Evolutionary conservation across 78 protist species (phyloP).

Genomic region (Acrasis kona): DNA sequence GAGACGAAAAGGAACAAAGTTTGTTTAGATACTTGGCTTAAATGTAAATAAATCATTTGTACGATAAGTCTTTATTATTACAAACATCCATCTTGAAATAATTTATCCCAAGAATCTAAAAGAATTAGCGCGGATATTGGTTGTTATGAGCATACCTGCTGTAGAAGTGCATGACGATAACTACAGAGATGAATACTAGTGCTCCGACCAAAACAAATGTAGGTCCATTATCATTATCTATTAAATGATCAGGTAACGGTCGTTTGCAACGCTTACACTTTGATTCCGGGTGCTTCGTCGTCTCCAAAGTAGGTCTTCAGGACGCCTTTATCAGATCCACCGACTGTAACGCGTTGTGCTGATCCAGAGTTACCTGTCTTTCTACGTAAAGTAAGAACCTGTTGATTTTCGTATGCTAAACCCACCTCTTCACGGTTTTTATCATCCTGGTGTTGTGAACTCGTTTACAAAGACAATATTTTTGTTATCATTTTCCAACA

Average conservation of each 20-base stretch:
- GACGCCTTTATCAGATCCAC: neutral
- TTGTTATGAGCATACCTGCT: too few species aligned
- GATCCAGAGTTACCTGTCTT: too few species aligned
- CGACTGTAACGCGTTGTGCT: neutral
- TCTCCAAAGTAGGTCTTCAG: neutral
- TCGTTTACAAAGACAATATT: too few species aligned
- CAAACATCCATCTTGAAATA: neutral
- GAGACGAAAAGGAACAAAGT: conserved; percentile 60
- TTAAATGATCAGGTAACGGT: neutral
- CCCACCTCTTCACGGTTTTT: too few species aligned
- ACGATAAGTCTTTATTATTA: neutral
- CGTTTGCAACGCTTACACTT: neutral
- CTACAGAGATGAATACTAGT: neutral
- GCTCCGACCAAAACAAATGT: neutral
- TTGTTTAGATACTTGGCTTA: conserved; percentile 77
- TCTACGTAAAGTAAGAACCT: too few species aligned
- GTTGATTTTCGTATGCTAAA: too few species aligned
- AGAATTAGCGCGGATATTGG: too few species aligned
- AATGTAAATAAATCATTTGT: too few species aligned
- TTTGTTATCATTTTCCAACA: too few species aligned
- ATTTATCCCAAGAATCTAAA: neutral
- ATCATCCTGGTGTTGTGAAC: too few species aligned
- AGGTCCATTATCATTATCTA: neutral
- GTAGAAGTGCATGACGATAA: neutral
- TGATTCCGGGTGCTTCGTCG: neutral